Evolutionary conservation across 164 flowering plant species (phyloP), one percentile per base, ranked within the genome.

Genomic region (Umbellularia californica): DNA sequence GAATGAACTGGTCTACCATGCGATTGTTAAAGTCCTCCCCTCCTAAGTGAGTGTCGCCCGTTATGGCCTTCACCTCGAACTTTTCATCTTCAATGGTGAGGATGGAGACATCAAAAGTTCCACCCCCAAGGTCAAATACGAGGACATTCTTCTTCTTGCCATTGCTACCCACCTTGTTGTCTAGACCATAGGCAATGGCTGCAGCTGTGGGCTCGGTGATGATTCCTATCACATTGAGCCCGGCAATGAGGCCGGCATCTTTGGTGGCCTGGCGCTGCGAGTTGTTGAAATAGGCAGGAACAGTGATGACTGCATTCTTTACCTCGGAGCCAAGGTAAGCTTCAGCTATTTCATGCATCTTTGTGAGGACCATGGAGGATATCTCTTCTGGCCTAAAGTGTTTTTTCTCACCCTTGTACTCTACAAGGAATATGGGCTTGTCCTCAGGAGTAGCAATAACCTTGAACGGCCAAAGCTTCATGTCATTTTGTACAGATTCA

Each of bases 21-120:
- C 90, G 80, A 81, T 87, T 85, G 50, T 88, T 89, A 75, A 88
- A 88, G 77, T 88, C 90, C 22, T 86, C 90, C 63, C 90, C 89
- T 33, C 87, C 89, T 55, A 87, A 83, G 41, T 85, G 90, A 69
- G 90, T 62, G 17, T 72, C 67, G 3, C 74, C 74, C 0, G 19
- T 64, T 2, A 64, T 27, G 65, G 72, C 73, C 47, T 51, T 51
- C 9, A 71, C 73, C n/a, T 52, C 65, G 17, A 58, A 71, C 10
- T 13, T 71, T 3, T 64, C 24, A n/a, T 71, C 17, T 2, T 71
- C 65, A 23, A 71, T 71, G 41, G 73, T 71, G 73, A 71, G 73
- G 22, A 71, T 13, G 22, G 73, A 71, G 14, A 71, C 73, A 71
- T 71, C 73, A 58, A 71, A 71, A 10, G 73, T 71, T 23, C 73